A percentile compares a stretch with the other conserved stretches of the same genome.
Conservation (phyloP, 768 basidiomycete species). For the Trametes cingulata region DNA sequence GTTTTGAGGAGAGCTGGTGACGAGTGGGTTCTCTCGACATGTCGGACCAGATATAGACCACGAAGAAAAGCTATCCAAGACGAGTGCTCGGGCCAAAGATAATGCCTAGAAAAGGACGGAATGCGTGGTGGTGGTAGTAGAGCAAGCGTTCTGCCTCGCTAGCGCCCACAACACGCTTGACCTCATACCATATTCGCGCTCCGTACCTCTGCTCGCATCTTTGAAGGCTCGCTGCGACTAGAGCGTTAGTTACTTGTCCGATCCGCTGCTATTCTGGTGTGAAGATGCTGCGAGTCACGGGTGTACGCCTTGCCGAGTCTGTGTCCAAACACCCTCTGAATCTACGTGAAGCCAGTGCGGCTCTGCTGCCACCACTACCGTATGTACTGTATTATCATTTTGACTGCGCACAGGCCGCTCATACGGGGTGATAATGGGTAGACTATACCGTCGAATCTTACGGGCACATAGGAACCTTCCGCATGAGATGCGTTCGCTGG, state of each 20-base stretch:
- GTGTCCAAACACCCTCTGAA: slow-evolving; percentile 58
- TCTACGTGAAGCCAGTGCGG: slow-evolving; percentile 60
- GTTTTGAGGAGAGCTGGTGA: slow-evolving; percentile 69
- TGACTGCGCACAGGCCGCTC: too few relatives aligned
- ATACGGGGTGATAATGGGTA: too few relatives aligned
- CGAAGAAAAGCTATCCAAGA: too few relatives aligned
- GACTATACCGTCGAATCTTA: slow-evolving; percentile 79
- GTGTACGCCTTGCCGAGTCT: slow-evolving; percentile 55
- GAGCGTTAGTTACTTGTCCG: too few relatives aligned
- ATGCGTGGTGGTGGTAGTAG: background rate
- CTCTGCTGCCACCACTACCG: slow-evolving; percentile 84
- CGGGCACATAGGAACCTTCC: slow-evolving; percentile 78
- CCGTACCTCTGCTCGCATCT: too few relatives aligned
- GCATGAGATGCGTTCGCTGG: slow-evolving; percentile 77
- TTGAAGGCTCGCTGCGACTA: too few relatives aligned
- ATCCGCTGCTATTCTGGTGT: too few relatives aligned
- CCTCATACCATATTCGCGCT: background rate
- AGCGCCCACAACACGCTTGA: background rate
- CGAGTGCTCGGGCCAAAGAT: too few relatives aligned
- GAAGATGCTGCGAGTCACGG: slow-evolving; percentile 40
- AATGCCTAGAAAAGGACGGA: too few relatives aligned
- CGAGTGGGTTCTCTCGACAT: slow-evolving; percentile 64
- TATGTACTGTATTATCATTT: slow-evolving; percentile 38
- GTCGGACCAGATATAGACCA: background rate
- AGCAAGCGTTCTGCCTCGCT: too few relatives aligned